Percentiles rank a stretch among this genome's conserved stretches.
Evolutionary conservation across 2,329 filamentous ascomycete genomes (phyloP).

Genomic region (Calycina herbarum): DNA sequence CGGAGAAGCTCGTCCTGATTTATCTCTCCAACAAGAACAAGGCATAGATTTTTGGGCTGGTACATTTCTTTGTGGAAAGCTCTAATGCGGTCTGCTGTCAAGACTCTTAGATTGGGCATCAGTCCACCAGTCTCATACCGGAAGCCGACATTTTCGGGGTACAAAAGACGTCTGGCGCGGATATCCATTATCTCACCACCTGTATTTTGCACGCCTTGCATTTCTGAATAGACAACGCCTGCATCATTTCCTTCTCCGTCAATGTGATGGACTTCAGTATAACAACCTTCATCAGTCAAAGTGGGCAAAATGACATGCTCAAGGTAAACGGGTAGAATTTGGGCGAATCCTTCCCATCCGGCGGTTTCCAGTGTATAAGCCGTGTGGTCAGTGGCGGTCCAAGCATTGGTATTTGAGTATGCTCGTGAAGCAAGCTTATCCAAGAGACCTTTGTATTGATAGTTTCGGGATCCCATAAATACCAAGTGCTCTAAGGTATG

Average conservation of each 20-base stretch:
- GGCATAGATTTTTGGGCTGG: conserved; percentile 89
- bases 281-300: conserved; percentile 87
- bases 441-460: conserved; percentile 90
- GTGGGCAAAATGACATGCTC: conserved; percentile 92
- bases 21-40: conserved; percentile 90
- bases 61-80: conserved; percentile 97
- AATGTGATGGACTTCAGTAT: conserved; percentile 95
- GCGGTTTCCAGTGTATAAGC: conserved; percentile 94
- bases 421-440: conserved; percentile 92
- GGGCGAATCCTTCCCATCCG: conserved; percentile 94
- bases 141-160: conserved; percentile 87
- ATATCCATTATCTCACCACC: conserved; percentile 86
- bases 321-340: conserved; percentile 91
- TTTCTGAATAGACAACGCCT: conserved; percentile 96
- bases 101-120: conserved; percentile 83
- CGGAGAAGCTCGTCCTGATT: conserved; percentile 77
- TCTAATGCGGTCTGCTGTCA: conserved; percentile 89
- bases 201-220: conserved; percentile 92
- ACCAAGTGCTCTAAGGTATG: conserved; percentile 81
- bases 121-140: conserved; percentile 98
- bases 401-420: conserved; percentile 93
- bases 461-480: conserved; percentile 91
- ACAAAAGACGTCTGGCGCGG: conserved; percentile 74
- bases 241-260: conserved; percentile 93
- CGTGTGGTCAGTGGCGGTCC: conserved; percentile 95